Evolutionary conservation across 306 rosid species (phyloP).

Genomic region (Citrullus colocynthis): DNA sequence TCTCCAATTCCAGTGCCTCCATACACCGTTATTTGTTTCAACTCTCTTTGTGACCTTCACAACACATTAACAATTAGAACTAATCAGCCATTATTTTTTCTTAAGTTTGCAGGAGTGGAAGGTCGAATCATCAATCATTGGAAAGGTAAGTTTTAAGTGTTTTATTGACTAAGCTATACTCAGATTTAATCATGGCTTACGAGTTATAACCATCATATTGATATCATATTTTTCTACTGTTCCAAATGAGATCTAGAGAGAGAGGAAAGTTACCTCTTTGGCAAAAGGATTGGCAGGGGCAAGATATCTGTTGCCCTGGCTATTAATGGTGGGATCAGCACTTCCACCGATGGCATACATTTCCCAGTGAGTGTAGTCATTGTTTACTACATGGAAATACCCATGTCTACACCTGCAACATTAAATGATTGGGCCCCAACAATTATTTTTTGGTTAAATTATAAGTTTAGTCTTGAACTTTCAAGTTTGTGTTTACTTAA

Average conservation of each 20-base stretch:
- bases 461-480: no score
- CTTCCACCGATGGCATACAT: constrained; percentile 99
- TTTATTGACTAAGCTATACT: no score
- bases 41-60: constrained; percentile 85
- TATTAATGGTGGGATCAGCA: constrained; percentile 88
- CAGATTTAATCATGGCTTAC: not conserved
- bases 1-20: constrained; percentile 96
- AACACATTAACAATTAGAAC: not conserved
- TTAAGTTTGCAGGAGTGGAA: not conserved
- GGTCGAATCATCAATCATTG: not conserved
- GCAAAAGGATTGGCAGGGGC: constrained; percentile 73
- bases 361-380: constrained; percentile 95
- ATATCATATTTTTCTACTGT: not conserved
- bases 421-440: constrained; percentile 4
- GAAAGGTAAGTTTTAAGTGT: not conserved
- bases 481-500: no score
- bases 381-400: constrained; percentile 94
- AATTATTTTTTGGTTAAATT: not conserved
- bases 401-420: constrained; percentile 92
- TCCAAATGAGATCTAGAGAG: not conserved
- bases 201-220: not conserved
- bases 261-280: constrained; percentile 53
- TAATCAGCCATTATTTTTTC: not conserved
- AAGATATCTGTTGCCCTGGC: constrained; percentile 94
- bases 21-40: constrained; percentile 14